A percentile compares a stretch with the other conserved stretches of the same genome.
Evolutionary conservation across 768 basidiomycete genomes (phyloP).

Genomic region (Sarcodon aspratus): DNA sequence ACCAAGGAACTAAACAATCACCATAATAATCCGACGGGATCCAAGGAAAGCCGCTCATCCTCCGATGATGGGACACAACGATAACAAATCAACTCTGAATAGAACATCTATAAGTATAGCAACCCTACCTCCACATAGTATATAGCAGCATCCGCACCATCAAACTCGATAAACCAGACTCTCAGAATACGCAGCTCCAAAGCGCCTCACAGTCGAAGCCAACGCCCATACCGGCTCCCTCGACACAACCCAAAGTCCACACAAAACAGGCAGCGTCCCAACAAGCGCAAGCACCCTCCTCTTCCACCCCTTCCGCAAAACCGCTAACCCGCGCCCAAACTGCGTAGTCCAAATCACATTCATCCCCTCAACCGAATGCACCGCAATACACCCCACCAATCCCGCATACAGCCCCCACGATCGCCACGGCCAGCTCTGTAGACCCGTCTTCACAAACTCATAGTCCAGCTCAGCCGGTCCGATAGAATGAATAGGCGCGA

Average conservation of each 20-base stretch:
- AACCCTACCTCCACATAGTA: too few species aligned
- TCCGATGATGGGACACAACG: too few species aligned
- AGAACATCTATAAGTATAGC: too few species aligned
- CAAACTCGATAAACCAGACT: slow-evolving; percentile 38
- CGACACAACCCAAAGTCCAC: slow-evolving; percentile 42
- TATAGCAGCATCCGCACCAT: background rate
- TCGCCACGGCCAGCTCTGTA: slow-evolving; percentile 48
- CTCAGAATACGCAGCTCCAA: slow-evolving; percentile 34
- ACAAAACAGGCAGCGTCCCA: slow-evolving; percentile 37
- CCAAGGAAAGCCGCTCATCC: too few species aligned
- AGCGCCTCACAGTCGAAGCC: slow-evolving; percentile 36
- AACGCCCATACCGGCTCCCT: slow-evolving; percentile 50
- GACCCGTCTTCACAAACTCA: slow-evolving; percentile 69
- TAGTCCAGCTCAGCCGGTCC: slow-evolving; percentile 74
- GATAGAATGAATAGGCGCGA: slow-evolving; percentile 40
- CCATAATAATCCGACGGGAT: too few species aligned
- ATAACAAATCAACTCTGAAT: too few species aligned
- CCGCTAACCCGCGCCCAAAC: slow-evolving; percentile 18
- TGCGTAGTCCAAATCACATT: slow-evolving; percentile 41
- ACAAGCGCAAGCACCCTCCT: slow-evolving; percentile 22
- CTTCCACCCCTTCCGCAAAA: slow-evolving; percentile 15
- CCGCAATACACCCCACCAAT: slow-evolving; percentile 39
- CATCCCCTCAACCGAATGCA: slow-evolving; percentile 57
- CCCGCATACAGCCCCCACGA: slow-evolving; percentile 55
- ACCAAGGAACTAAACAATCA: too few species aligned